These are phyloP conservation scores for Silene latifolia DNA, from an alignment of 148 eudicot species.

Conservation along the genomic window DNA sequence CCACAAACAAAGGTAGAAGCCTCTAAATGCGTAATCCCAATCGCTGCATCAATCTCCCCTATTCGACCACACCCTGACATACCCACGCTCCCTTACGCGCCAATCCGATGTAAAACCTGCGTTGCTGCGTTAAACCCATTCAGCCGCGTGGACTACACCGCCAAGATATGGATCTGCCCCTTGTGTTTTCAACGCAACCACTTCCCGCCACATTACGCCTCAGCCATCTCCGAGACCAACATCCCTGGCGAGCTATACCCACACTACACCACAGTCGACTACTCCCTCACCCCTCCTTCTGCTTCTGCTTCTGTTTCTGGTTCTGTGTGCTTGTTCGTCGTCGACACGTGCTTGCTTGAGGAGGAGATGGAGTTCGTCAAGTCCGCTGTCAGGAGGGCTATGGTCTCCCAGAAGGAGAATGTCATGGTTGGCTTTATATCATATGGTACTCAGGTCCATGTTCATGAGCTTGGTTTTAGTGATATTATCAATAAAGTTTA, in stretches of 20 bases:
- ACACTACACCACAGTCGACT: slow-evolving; percentile 59
- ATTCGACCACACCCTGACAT: slow-evolving; percentile 58
- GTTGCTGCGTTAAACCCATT: slow-evolving; percentile 56
- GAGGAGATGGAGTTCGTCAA: slow-evolving; percentile 80
- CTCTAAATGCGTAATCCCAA: slow-evolving; percentile 20
- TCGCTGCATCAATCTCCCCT: slow-evolving; percentile 27
- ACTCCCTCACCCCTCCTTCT: slow-evolving; percentile 18
- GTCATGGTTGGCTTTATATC: slow-evolving; percentile 79
- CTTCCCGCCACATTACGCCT: slow-evolving; percentile 63
- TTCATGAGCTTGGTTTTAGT: slow-evolving; percentile 76
- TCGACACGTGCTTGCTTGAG: slow-evolving; percentile 86
- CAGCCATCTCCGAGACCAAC: slow-evolving; percentile 61
- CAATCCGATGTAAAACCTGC: slow-evolving; percentile 84
- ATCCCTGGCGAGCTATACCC: slow-evolving; percentile 87
- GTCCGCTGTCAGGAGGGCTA: slow-evolving; percentile 62
- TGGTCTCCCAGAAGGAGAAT: slow-evolving; percentile 56
- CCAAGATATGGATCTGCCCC: slow-evolving; percentile 86
- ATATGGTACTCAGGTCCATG: slow-evolving; percentile 91
- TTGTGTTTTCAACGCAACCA: slow-evolving; percentile 81
- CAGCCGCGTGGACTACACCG: slow-evolving; percentile 58
- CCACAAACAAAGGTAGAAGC: background rate
- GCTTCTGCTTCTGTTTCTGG: too few relatives aligned
- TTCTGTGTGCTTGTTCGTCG: slow-evolving; percentile 52
- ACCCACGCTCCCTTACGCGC: slow-evolving; percentile 58
- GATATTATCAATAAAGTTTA: slow-evolving; percentile 75